Evolutionary conservation across 1,139 yeast species (phyloP).

Genomic region (Suzukiozyma palmioleophila): DNA sequence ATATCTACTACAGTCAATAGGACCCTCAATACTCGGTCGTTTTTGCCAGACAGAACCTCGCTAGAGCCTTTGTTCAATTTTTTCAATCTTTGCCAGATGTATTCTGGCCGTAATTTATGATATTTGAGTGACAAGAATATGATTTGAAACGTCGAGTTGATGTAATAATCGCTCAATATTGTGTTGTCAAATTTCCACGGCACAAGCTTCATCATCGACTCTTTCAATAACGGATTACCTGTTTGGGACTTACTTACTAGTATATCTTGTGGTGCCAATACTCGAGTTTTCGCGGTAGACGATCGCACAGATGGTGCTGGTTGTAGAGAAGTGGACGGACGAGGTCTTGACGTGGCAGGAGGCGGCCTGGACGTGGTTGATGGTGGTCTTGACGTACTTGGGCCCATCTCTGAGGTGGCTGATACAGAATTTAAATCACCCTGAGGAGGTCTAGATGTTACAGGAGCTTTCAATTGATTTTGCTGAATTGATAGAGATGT

Average conservation of each 20-base stretch:
- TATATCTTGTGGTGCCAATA: conserved; percentile 20
- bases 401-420: not conserved
- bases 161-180: conserved; percentile 57
- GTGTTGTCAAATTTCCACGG: conserved; percentile 34
- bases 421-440: conserved; percentile 1
- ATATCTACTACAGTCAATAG: conserved; percentile 75
- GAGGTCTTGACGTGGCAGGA: conserved; percentile 4
- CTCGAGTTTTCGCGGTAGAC: conserved; percentile 6
- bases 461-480: too few species aligned
- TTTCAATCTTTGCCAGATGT: conserved; percentile 66
- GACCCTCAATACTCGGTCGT: conserved; percentile 52
- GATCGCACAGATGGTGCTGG: not conserved
- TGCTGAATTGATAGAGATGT: too few species aligned
- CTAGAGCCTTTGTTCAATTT: conserved; percentile 36
- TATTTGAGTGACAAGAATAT: conserved; percentile 75
- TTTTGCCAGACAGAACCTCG: conserved; percentile 14
- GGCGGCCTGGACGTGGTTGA: not conserved
- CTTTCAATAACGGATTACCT: conserved; percentile 40
- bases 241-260: conserved; percentile 35
- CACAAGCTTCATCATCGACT: conserved; percentile 34
- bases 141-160: conserved; percentile 62
- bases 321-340: conserved; percentile 3
- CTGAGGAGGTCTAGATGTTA: too few species aligned
- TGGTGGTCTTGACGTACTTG: not conserved
- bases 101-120: conserved; percentile 85